These are phyloP conservation scores for Sporothrix dimorphospora DNA, from an alignment of 2,329 filamentous ascomycete genomes.

Conservation along the genomic window DNA sequence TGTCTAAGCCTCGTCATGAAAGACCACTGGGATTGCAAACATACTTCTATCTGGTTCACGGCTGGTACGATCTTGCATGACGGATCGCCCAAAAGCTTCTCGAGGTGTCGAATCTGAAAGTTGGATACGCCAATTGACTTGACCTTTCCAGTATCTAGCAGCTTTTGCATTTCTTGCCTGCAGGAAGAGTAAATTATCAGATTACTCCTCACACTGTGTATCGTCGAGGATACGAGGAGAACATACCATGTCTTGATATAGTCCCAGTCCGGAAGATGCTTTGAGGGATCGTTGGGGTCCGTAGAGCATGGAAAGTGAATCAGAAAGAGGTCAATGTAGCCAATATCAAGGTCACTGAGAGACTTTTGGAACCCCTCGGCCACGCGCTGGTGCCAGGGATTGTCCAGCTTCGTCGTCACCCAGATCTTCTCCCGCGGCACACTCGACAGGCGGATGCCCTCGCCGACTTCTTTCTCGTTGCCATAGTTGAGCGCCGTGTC, in stretches of 20 bases:
- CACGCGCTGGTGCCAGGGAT: constrained; percentile 31
- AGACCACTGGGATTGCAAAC: not conserved
- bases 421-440: constrained; percentile 32
- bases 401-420: constrained; percentile 34
- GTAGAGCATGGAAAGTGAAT: constrained; percentile 30
- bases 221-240: no score
- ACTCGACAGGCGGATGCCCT: constrained; percentile 30
- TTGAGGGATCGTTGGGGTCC: constrained; percentile 25
- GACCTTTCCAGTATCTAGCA: constrained; percentile 29
- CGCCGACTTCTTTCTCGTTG: constrained; percentile 33
- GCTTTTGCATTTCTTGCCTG: constrained; percentile 31
- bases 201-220: no score
- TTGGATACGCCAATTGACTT: constrained; percentile 33
- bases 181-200: no score
- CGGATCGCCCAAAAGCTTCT: constrained; percentile 46
- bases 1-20: not conserved
- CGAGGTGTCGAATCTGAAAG: constrained; percentile 28
- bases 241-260: constrained; percentile 30
- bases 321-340: constrained; percentile 32
- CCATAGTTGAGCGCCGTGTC: constrained; percentile 31
- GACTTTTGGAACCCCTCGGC: constrained; percentile 28
- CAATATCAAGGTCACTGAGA: constrained; percentile 24
- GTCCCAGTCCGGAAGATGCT: constrained; percentile 22
- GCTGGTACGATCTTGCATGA: constrained; percentile 52
- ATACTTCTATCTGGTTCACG: constrained; percentile 63